Base-by-base conservation (phyloP, 345 rosid genomes). In the Linum tenue region DNA sequence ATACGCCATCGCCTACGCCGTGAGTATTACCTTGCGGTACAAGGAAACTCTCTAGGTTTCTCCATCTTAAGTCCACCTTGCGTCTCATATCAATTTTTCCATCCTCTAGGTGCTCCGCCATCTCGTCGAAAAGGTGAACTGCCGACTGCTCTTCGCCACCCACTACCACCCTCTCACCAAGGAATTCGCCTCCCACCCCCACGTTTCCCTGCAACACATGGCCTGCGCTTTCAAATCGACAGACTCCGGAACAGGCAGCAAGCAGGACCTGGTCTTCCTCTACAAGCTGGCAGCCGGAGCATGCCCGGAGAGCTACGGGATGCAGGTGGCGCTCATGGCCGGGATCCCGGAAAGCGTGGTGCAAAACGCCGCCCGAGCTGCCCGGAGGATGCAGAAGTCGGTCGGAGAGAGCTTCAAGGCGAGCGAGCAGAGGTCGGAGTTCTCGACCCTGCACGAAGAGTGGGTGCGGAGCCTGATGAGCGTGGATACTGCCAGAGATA, bases 111-210 rank as follows among this genome's bases (percentile, higher is more conserved):
- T 89, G 64, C 83, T 92, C 58, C 89, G 98, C 68, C 90, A 92
- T 76, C 86, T 92, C 51, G 85, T 90, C n/a, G 97, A 92, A 72
- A 86, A 83, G 70, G 85, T 92, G 37, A 88, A 88, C 60, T 92
- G 97, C 70, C 79, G 97, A 39, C 74, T 92, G 73, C 85, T 90
- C 64, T 90, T 92, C 62, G 97, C 98, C 12, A 92, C 97, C 1
- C 98, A 92, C 76, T 92, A 92, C 70, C 97, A 90, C 69, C 90
- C 97, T 0, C 96, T 92, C 44, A 90, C 97, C 37, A 90, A 85
- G 79, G 98, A 92, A 62, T 92, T 92, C 64, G 83, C 86, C 60
- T 80, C 94, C 69, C 96, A 92, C 76, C 96, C 96, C 5, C 97
- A 73, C 7, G 95, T 92, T 60, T 77, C 63, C 44, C 81, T 80